Base-by-base conservation (phyloP, 1,284 basidiomycete species). In the Ganoderma resinaceum region DNA sequence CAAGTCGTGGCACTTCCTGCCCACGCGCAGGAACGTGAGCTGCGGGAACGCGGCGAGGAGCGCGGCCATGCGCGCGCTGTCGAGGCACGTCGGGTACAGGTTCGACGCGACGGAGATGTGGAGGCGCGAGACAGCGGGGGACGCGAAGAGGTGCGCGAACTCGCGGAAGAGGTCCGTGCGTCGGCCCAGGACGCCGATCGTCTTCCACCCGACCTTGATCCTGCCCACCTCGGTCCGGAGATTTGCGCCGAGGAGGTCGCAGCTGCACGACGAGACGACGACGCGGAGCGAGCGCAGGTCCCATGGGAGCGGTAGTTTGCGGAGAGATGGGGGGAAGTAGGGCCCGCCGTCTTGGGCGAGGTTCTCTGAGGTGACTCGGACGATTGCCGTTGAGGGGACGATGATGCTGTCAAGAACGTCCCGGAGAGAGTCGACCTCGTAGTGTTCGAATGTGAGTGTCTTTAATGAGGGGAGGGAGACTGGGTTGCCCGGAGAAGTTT, bases 21-120 rank as follows among this genome's bases (percentile, higher is more conserved):
- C 55, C 9, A 58, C 55, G 16, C 55, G 31, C 33, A 58, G 33
- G 55, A 58, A 58, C 55, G 55, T 58, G 33, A 58, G 55, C 55
- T 58, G 55, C 11, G 55, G 55, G 55, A 58, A 58, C 33, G 55
- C 55, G 20, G 33, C 18, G 3, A 58, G 33, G 14, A 58, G 55
- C 33, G n/a, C 55, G 9, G 55, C 33, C 55, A 58, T 23, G 55
- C 55, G 55, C 16, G 20, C 16, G 20, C 55, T n/a, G 35, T 58
- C 55, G 20, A 58, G 55, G 35, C 55, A 58, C n/a, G 55, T 58
- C 14, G 55, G 55, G 55, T 58, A 58, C 33, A 58, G 55, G n/a
- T 58, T 58, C 5, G 55, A 58, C 33, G 55, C 55, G 55, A 58
- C 55, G 55, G 55, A 58, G 55, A 58, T 58, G 55, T 58, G 55